A percentile compares a stretch with the other conserved stretches of the same genome.
These are phyloP conservation scores for Dothideomycetes sp. DNA, from an alignment of 2,329 filamentous ascomycete genomes.

Conservation along the genomic window DNA sequence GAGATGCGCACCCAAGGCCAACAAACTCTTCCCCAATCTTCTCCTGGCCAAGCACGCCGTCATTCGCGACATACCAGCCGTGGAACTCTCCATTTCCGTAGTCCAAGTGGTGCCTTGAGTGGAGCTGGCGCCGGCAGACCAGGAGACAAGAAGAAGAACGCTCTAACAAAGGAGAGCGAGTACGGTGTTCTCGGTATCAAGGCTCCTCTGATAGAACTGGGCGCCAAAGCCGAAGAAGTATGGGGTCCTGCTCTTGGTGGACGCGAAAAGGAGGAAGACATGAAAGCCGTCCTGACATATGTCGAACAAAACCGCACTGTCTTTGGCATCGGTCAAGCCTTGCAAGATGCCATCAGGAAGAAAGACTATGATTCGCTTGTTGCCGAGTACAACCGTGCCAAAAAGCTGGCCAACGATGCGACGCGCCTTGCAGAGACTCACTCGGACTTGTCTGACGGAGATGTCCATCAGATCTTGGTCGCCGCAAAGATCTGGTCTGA, in stretches of 20 bases:
- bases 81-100: slow-evolving; percentile 37
- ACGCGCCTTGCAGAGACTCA: slow-evolving; percentile 55
- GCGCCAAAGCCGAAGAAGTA: slow-evolving; percentile 89
- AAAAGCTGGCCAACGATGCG: slow-evolving; percentile 70
- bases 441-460: slow-evolving; percentile 57
- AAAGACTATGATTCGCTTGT: slow-evolving; percentile 84
- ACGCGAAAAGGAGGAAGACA: slow-evolving; percentile 77
- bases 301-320: slow-evolving; percentile 73
- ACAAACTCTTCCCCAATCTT: slow-evolving; percentile 14
- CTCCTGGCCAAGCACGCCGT: slow-evolving; percentile 22
- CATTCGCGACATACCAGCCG: slow-evolving; percentile 62
- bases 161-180: slow-evolving; percentile 83
- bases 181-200: slow-evolving; percentile 86
- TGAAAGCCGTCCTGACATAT: slow-evolving; percentile 67
- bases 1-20: slow-evolving; percentile 77
- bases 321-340: slow-evolving; percentile 67
- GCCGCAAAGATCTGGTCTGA: slow-evolving; percentile 94
- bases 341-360: slow-evolving; percentile 78
- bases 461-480: slow-evolving; percentile 78
- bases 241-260: slow-evolving; percentile 93
- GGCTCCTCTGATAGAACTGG: slow-evolving; percentile 75
- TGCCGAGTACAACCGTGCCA: slow-evolving; percentile 77
- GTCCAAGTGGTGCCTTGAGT: slow-evolving; percentile 27
- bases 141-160: slow-evolving; percentile 70
- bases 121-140: slow-evolving; percentile 27